A percentile compares a stretch with the other conserved stretches of the same genome.
phyloP scores from a whole-genome alignment of 345 rosid genomes.

The Eucalyptus shirleyi region DNA sequence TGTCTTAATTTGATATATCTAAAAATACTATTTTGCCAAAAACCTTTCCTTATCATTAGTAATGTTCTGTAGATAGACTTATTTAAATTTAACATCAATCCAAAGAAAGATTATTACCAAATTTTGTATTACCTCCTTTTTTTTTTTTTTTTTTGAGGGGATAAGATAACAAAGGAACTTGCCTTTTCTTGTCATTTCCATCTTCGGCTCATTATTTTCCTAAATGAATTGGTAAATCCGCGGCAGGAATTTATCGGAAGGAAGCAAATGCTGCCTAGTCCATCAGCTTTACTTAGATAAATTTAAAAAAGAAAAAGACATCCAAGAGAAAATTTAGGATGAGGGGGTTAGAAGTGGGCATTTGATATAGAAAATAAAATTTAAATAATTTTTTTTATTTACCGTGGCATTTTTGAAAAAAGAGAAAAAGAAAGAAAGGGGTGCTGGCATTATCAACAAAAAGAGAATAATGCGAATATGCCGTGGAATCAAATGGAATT shows the following conservation, averaged over 20 bases:
- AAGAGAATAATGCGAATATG: constrained; percentile 9
- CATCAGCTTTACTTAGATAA: not conserved
- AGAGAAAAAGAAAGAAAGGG: not conserved
- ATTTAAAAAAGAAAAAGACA: not conserved
- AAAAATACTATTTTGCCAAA: not conserved
- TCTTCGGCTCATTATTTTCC: not conserved
- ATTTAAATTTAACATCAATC: not conserved
- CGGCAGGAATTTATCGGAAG: not conserved
- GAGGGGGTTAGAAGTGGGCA: not conserved
- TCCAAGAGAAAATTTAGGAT: not conserved
- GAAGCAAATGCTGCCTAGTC: not conserved
- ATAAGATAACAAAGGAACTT: not conserved
- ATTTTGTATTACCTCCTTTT: not conserved
- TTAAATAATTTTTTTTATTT: not conserved
- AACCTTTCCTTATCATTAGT: not conserved
- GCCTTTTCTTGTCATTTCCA: not conserved
- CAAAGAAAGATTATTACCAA: not conserved
- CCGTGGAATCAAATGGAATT: not conserved
- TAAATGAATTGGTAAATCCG: not conserved
- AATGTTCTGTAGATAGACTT: not conserved
- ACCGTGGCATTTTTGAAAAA: not conserved
- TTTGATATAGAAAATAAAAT: not conserved
- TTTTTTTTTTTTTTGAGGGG: not conserved
- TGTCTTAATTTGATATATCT: not conserved
- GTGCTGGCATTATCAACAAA: not conserved